Conservation (phyloP, 768 basidiomycete species). For the Collybia nuda region DNA sequence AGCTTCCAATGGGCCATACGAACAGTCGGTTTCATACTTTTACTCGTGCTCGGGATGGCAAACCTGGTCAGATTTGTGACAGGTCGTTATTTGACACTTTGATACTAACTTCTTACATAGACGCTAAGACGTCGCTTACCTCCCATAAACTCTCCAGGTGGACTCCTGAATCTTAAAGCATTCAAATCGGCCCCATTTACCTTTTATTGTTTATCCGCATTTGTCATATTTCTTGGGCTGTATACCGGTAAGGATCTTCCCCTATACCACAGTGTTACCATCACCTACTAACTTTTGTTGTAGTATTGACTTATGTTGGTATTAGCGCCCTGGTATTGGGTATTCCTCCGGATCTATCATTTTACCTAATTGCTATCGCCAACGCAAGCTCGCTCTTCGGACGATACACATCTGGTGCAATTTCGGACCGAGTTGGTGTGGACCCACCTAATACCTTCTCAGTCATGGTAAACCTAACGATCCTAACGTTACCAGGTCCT, state of each 20-base stretch:
- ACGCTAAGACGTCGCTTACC: conserved; percentile 52
- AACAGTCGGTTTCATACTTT: conserved; percentile 62
- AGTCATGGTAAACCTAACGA: neutral
- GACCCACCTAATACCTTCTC: neutral
- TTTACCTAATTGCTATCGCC: conserved; percentile 67
- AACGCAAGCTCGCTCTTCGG: conserved; percentile 68
- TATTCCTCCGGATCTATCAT: conserved; percentile 47
- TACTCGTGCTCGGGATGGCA: conserved; percentile 48
- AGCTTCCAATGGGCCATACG: conserved; percentile 84
- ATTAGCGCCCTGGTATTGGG: conserved; percentile 53
- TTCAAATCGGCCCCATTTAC: conserved; percentile 55
- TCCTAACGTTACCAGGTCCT: conserved; percentile 38
- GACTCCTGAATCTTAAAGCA: conserved; percentile 53
- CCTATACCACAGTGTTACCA: conserved; percentile 23
- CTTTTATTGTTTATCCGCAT: conserved; percentile 56
- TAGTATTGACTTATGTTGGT: conserved; percentile 70
- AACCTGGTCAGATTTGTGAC: conserved; percentile 40
- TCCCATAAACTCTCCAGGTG: conserved; percentile 50
- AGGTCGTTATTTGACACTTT: neutral
- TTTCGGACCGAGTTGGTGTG: conserved; percentile 56
- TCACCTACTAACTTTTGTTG: conserved; percentile 17
- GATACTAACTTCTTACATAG: conserved; percentile 18
- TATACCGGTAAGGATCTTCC: conserved; percentile 50
- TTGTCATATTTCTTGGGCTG: conserved; percentile 63
- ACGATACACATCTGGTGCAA: conserved; percentile 49